Evolutionary conservation across 805 yeast species (phyloP), one percentile per base, ranked within the genome.

Genomic region (Nakazawaea peltata): DNA sequence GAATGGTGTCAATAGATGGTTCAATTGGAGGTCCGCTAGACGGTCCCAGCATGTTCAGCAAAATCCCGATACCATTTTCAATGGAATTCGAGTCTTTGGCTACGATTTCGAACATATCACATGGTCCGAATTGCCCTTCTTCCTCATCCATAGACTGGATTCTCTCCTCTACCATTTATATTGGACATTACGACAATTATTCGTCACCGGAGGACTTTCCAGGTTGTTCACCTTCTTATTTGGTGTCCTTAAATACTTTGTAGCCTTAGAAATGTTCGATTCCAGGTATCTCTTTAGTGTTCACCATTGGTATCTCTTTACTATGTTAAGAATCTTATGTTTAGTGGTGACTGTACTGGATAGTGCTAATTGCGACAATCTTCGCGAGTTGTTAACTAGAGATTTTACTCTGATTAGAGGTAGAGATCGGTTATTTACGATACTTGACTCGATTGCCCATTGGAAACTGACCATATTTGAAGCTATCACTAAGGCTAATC

Each of bases 1-100:
- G 19, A 7, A 19, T 4, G 24, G 30, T 8, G 14, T 36, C 19
- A 36, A 36, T 30, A 30, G 39, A 21, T 26, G 34, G 34, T 36
- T 30, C 21, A 27, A 22, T 21, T 36, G 39, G 39, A 27, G 32
- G 26, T 24, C 33, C 12, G 30, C 29, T n/a, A 26, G 24, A n/a
- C 10, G 27, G n/a, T n/a, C 26, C 16, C 9, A 15, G 9, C 14
- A 33, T 27, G 13, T 15, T 14, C 19, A 10, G 23, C 13, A n/a
- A 6, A 7, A 25, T 13, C n/a, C 16, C 8, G 12, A 30, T n/a
- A 13, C 8, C 22, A 22, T 37, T 6, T 37, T 32, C 18, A 30
- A 37, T 23, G 40, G 40, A 3, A 37, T 37, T 22, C 28, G 40
- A 19, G 27, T 37, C n/a, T 37, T 37, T 29, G 41, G 41, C 4